These are phyloP conservation scores for Mucor mucedo DNA, from an alignment of 371 early-diverging fungal genomes.

Conservation along the genomic window DNA sequence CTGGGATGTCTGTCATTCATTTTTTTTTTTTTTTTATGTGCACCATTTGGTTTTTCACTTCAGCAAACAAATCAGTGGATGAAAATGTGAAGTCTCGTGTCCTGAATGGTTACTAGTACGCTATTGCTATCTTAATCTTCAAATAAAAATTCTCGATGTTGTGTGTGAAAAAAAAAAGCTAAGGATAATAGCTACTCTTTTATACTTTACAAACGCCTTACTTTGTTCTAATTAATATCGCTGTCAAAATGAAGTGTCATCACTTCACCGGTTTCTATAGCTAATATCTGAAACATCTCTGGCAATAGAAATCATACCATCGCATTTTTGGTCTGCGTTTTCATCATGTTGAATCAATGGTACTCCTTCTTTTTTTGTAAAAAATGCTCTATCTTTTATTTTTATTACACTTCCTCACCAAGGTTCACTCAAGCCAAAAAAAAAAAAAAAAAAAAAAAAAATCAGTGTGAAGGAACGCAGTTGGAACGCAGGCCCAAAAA, in stretches of 20 bases:
- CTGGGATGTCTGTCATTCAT: too few species aligned
- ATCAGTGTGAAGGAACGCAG: neutral
- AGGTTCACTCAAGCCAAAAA: neutral
- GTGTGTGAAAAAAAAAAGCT: neutral
- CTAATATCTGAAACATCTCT: neutral
- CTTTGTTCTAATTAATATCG: conserved; percentile 1
- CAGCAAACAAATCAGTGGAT: conserved; percentile 19
- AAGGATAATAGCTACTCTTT: neutral
- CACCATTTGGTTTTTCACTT: too few species aligned
- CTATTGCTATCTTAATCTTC: too few species aligned
- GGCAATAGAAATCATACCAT: conserved; percentile 3
- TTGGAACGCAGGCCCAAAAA: too few species aligned
- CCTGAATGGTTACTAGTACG: conserved; percentile 13
- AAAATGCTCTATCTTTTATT: neutral
- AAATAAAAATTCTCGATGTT: conserved; percentile 3
- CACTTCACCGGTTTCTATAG: conserved; percentile 1
- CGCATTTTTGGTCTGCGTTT: conserved; percentile 2
- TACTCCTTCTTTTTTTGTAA: neutral
- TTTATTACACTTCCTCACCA: conserved; percentile 3
- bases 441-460: conserved; percentile 4
- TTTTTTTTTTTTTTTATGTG: too few species aligned
- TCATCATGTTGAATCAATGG: conserved; percentile 1
- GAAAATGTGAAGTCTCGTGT: conserved; percentile 19
- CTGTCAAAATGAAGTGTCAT: conserved; percentile 5
- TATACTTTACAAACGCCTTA: neutral